Percentiles rank a stretch among this genome's conserved stretches.
These are phyloP conservation scores for Cyberlindnera misumaiensis DNA, from an alignment of 805 yeast species.

Conservation along the genomic window DNA sequence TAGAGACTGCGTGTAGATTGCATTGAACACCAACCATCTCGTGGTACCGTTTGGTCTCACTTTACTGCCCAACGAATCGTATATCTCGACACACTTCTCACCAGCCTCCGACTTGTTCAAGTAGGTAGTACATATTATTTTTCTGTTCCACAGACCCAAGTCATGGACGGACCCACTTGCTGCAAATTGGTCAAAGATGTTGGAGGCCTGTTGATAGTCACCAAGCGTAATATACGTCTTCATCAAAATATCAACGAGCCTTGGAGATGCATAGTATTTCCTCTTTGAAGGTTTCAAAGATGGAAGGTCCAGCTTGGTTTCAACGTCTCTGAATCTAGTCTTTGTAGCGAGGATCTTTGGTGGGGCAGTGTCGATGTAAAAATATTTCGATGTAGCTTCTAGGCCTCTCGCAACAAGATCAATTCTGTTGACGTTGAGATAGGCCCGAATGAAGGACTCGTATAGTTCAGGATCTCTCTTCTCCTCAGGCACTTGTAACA, in stretches of 20 bases:
- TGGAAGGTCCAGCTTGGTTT: background rate
- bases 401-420: slow-evolving; percentile 17
- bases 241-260: slow-evolving; percentile 17
- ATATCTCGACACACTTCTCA: slow-evolving; percentile 11
- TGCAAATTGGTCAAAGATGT: slow-evolving; percentile 4
- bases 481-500: slow-evolving; percentile 6
- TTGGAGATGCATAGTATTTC: slow-evolving; percentile 16
- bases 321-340: slow-evolving; percentile 1
- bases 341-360: slow-evolving; percentile 1
- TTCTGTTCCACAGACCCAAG: slow-evolving; percentile 3
- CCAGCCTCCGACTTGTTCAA: slow-evolving; percentile 8
- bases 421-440: slow-evolving; percentile 8
- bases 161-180: slow-evolving; percentile 10
- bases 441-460: slow-evolving; percentile 15
- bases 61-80: slow-evolving; percentile 9
- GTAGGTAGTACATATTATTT: slow-evolving; percentile 8
- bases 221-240: slow-evolving; percentile 13
- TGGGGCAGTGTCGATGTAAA: slow-evolving; percentile 11
- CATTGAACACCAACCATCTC: slow-evolving; percentile 18
- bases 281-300: slow-evolving; percentile 5
- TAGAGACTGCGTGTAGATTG: slow-evolving; percentile 17
- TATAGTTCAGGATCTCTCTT: slow-evolving; percentile 14
- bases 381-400: slow-evolving; percentile 11
- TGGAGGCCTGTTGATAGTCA: slow-evolving; percentile 8
- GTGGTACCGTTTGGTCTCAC: slow-evolving; percentile 9